Conservation (phyloP, 495 filamentous ascomycete species). For the Xylaria cubensis region DNA sequence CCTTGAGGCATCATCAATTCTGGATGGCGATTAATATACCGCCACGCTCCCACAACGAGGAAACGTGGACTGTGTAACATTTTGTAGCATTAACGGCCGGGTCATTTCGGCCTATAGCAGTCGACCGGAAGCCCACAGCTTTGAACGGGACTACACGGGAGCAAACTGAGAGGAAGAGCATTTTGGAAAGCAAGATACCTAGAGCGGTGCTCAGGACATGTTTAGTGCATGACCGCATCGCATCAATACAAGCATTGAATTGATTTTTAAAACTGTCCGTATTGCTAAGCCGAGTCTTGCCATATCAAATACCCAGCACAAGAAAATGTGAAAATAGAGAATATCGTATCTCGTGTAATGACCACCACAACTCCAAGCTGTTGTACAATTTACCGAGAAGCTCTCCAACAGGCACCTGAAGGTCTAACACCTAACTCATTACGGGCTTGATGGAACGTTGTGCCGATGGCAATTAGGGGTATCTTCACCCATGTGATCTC, state of each 20-base stretch:
- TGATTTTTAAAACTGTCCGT: background rate
- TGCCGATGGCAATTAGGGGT: background rate
- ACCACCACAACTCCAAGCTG: conserved; percentile 10
- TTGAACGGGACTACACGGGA: conserved; percentile 5
- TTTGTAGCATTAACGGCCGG: conserved; percentile 30
- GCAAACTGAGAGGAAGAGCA: background rate
- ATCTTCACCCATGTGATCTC: conserved; percentile 16
- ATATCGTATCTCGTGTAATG: background rate
- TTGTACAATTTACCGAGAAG: conserved; percentile 20
- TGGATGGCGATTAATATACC: conserved; percentile 2
- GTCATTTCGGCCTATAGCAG: background rate
- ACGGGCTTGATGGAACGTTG: background rate
- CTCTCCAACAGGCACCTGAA: background rate
- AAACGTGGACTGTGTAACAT: conserved; percentile 27
- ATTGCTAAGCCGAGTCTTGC: background rate
- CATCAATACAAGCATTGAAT: conserved; percentile 21
- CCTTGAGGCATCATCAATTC: conserved; percentile 9
- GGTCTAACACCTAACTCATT: background rate
- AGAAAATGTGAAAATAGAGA: background rate
- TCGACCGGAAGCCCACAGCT: background rate
- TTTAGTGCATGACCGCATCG: conserved; percentile 1
- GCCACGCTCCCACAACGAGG: conserved; percentile 26
- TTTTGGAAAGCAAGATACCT: conserved; percentile 18
- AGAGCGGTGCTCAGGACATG: conserved; percentile 4
- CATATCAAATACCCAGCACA: background rate